Evolutionary conservation across 495 filamentous ascomycete species (phyloP), one percentile per base, ranked within the genome.

Genomic region (Neurospora intermedia): DNA sequence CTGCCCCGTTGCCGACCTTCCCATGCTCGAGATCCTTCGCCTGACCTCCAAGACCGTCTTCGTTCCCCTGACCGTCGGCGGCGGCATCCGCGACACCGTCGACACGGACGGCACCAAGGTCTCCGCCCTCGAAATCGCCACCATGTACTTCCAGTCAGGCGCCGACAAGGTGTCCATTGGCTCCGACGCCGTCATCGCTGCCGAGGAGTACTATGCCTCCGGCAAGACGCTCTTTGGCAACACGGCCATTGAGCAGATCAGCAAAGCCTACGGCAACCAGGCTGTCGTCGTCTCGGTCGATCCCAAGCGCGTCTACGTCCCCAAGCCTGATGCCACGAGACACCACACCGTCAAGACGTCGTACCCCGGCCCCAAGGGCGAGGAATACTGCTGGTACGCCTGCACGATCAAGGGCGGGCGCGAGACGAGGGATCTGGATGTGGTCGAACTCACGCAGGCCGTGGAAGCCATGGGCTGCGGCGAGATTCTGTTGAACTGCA

Each of bases 101-200:
- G 96, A 98, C 79, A 89, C 90, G 4, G 92, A 97, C 82, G 96
- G 96, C n/a, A 94, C 90, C 13, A 88, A 88, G 71, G 87, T 95
- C 3, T 89, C 92, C 13, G 96, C 96, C 6, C 88, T 97, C 9
- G 93, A 98, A 73, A 93, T 99, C 66, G 96, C 96, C 11, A 94
- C 91, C 6, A 90, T 98, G 88, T 99, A 99, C 85, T 99, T 99
- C 87, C 93, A 96, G 84, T 94, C 90, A 35, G 96, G 96, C 43
- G 96, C 96, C n/a, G 96, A 99, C 82, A 99, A 99, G 85, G 94
- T 99, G 20, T 97, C 94, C 69, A 97, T 99, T 77, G 96, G 96
- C 6, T 96, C 92, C 3, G 96, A 99, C 81, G 94, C 96, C 69
- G 96, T 98, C 13, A 87, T 88, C 43, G 94, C 94, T 10, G 96